Evolutionary conservation across 2,329 filamentous ascomycete species (phyloP), one percentile per base, ranked within the genome.

Genomic region (Diplodia intermedia): DNA sequence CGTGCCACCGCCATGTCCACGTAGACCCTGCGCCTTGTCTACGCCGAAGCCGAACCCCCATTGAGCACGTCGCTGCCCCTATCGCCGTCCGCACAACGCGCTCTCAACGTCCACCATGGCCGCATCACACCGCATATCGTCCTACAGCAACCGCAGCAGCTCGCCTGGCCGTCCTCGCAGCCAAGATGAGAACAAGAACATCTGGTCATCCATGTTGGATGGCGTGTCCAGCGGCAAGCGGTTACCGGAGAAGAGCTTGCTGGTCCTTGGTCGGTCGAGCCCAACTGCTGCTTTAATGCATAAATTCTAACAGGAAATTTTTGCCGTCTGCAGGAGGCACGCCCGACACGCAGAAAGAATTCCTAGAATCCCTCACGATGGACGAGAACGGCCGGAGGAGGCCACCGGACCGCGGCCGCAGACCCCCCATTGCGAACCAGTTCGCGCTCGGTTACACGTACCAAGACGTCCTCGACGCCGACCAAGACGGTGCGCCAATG

Each of bases 361-460:
- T 97, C 75, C 84, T 97, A 55, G 92, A 83, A 66, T 79, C 80
- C 7, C 75, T 83, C 9, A 75, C 78, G 3, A 79, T 77, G 69
- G 78, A 81, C 53, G 70, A 74, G 18, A 69, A 75, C n/a, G 79
- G 72, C 69, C 76, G 73, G 31, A 74, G 80, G 83, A 72, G 88
- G 86, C 79, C 85, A 82, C 74, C 85, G 85, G 77, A 84, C 75
- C 74, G 83, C 76, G 72, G 73, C 75, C 79, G 72, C 78, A 86
- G 86, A 70, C 90, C 92, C 1, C 92, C 93, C 26, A 87, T 97
- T 75, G 94, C 94, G 67, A 97, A 97, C 77, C 91, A 91, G 76
- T 97, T 97, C 79, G 94, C 94, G 12, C 82, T 97, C 69, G 94
- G 94, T 63, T 97, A 97, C 78, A 97, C 94, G 66, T 97, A 97